phyloP scores from a whole-genome alignment of 768 basidiomycete species.

The Lanmaoa pseudosensibilis region DNA sequence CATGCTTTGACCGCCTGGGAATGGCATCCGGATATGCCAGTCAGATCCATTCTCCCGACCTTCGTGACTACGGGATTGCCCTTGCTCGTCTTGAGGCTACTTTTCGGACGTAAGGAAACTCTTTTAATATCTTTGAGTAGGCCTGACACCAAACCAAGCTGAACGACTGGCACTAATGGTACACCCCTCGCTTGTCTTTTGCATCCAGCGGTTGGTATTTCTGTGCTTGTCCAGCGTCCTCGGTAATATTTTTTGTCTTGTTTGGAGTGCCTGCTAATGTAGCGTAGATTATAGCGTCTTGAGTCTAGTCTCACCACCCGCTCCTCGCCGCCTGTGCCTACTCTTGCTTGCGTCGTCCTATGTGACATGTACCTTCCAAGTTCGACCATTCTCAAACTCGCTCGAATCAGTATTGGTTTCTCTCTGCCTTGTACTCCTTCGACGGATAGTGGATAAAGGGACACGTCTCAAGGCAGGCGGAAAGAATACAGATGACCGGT shows the following conservation, averaged over 20 bases:
- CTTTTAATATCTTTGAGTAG: background rate
- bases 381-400: slow-evolving; percentile 42
- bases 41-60: slow-evolving; percentile 36
- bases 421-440: slow-evolving; percentile 29
- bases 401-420: slow-evolving; percentile 35
- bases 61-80: slow-evolving; percentile 37
- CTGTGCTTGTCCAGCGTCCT: slow-evolving; percentile 33
- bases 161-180: slow-evolving; percentile 1
- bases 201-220: slow-evolving; percentile 32
- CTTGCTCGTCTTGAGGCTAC: slow-evolving; percentile 16
- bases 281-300: slow-evolving; percentile 26
- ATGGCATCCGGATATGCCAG: slow-evolving; percentile 36
- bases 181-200: slow-evolving; percentile 26
- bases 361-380: slow-evolving; percentile 38
- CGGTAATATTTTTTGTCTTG: slow-evolving; percentile 24
- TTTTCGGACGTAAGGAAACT: slow-evolving; percentile 26
- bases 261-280: slow-evolving; percentile 2
- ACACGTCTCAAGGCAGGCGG: background rate
- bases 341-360: slow-evolving; percentile 38
- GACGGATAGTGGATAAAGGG: slow-evolving; percentile 13
- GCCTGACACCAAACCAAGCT: slow-evolving; percentile 16
- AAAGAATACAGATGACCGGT: background rate
- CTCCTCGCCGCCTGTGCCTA: slow-evolving; percentile 19
- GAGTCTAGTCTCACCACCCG: slow-evolving; percentile 22
- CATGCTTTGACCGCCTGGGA: slow-evolving; percentile 38